phyloP scores from a whole-genome alignment of 2,329 filamentous ascomycete species.

The Graphiopsis chlorocephala region DNA sequence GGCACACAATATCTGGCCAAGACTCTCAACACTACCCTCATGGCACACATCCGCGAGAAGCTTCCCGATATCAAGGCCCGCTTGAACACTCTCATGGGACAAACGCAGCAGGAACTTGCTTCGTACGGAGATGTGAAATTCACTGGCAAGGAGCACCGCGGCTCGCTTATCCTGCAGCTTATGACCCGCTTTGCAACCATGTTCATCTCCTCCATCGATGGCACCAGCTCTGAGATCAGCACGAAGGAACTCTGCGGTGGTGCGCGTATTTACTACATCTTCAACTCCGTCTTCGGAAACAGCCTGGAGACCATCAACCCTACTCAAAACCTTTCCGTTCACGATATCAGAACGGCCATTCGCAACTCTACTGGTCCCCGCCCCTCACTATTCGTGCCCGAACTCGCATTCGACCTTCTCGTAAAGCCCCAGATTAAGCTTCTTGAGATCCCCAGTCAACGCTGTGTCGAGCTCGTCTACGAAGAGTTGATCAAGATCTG shows the following conservation, averaged over 20 bases:
- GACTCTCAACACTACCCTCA: constrained; percentile 90
- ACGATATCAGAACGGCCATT: constrained; percentile 95
- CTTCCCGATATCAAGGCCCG: constrained; percentile 97
- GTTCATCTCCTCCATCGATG: constrained; percentile 97
- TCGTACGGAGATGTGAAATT: constrained; percentile 98
- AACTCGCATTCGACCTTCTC: constrained; percentile 93
- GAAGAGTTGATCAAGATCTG: constrained; percentile 99
- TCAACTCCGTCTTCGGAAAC: constrained; percentile 97
- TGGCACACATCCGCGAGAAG: constrained; percentile 93
- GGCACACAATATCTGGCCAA: constrained; percentile 93
- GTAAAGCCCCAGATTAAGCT: constrained; percentile 99
- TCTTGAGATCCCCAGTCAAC: constrained; percentile 87
- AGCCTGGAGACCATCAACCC: constrained; percentile 95
- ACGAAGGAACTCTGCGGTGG: constrained; percentile 96
- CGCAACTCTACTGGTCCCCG: constrained; percentile 95
- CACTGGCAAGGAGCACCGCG: constrained; percentile 92
- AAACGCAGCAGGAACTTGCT: constrained; percentile 96
- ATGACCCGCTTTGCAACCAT: constrained; percentile 98
- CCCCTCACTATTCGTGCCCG: constrained; percentile 93
- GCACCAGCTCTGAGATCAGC: constrained; percentile 96
- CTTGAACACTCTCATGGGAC: constrained; percentile 98
- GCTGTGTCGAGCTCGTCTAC: constrained; percentile 96
- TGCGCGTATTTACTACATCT: constrained; percentile 96
- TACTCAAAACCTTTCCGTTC: constrained; percentile 87
- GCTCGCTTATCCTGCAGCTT: constrained; percentile 88